Percentiles rank a stretch among this genome's conserved stretches.
phyloP scores from a whole-genome alignment of 2,329 filamentous ascomycete species.

The Rutstroemia sp. region DNA sequence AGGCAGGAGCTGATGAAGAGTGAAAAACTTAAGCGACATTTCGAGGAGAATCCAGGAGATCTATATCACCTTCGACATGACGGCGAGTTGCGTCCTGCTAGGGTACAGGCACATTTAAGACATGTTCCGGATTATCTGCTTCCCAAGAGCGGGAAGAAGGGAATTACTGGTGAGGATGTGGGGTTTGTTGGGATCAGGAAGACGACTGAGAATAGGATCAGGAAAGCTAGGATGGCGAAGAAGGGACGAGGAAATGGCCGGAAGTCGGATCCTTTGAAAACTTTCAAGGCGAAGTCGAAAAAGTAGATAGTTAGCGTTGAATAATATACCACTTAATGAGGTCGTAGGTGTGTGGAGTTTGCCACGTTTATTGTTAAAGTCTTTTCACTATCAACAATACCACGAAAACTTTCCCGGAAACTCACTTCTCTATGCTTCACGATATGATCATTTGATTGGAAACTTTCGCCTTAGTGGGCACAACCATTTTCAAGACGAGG shows the following conservation, averaged over 20 bases:
- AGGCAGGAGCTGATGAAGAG: slow-evolving; percentile 85
- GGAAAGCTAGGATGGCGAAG: slow-evolving; percentile 35
- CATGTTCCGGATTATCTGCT: slow-evolving; percentile 92
- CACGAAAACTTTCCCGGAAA: no score
- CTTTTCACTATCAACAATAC: no score
- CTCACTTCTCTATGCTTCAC: no score
- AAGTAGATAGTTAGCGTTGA: slow-evolving; percentile 16
- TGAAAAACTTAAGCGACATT: slow-evolving; percentile 90
- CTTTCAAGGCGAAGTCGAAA: slow-evolving; percentile 57
- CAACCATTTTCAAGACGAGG: no score
- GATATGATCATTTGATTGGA: no score
- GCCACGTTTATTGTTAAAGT: no score
- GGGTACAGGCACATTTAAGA: slow-evolving; percentile 82
- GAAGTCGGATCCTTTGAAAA: slow-evolving; percentile 80
- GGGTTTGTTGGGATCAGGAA: slow-evolving; percentile 69
- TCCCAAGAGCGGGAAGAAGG: slow-evolving; percentile 66
- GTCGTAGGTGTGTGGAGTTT: no score
- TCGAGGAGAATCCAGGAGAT: slow-evolving; percentile 93
- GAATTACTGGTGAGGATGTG: slow-evolving; percentile 55
- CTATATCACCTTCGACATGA: slow-evolving; percentile 84
- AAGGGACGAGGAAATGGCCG: slow-evolving; percentile 47
- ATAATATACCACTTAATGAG: slow-evolving; percentile 1
- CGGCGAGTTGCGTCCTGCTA: slow-evolving; percentile 73
- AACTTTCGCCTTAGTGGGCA: no score
- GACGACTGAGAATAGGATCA: slow-evolving; percentile 37